A percentile compares a stretch with the other conserved stretches of the same genome.
Conservation (phyloP, 2,329 filamentous ascomycete genomes). For the Penicillium digitatum region DNA sequence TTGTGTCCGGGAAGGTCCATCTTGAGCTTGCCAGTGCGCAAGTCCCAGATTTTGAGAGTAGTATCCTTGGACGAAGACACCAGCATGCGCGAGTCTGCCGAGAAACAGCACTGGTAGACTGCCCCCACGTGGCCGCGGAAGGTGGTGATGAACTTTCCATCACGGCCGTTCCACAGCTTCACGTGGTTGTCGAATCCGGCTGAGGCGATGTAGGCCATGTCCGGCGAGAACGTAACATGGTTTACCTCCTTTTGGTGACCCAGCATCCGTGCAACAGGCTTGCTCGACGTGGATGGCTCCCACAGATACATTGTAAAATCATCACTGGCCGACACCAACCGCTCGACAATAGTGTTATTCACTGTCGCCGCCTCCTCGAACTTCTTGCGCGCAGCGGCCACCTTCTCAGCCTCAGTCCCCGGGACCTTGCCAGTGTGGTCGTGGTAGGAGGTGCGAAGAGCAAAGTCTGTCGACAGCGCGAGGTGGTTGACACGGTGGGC, state of each 20-base stretch:
- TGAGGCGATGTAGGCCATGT: constrained; percentile 81
- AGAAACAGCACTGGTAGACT: constrained; percentile 90
- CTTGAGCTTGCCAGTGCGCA: constrained; percentile 75
- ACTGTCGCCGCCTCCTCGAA: constrained; percentile 82
- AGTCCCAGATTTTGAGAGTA: constrained; percentile 92
- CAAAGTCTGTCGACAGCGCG: constrained; percentile 88
- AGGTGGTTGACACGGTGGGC: constrained; percentile 96
- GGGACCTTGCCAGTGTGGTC: constrained; percentile 76
- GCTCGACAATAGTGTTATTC: constrained; percentile 72
- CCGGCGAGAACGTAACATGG: constrained; percentile 89
- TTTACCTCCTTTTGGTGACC: constrained; percentile 97
- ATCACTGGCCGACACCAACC: constrained; percentile 84
- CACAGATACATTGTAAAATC: constrained; percentile 97
- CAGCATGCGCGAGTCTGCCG: constrained; percentile 81
- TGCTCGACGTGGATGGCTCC: constrained; percentile 73
- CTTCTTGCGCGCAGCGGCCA: constrained; percentile 69
- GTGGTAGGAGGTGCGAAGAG: constrained; percentile 76
- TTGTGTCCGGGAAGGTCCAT: constrained; percentile 83
- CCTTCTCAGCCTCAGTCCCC: constrained; percentile 63
- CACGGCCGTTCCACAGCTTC: constrained; percentile 81
- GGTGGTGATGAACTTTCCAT: constrained; percentile 75
- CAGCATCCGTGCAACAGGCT: constrained; percentile 81
- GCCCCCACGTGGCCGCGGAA: constrained; percentile 84
- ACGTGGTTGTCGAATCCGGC: constrained; percentile 92
- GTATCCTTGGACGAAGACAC: constrained; percentile 89